Conservation (phyloP, 139 green algal genomes). For the Raphidocelis subcapitata region DNA sequence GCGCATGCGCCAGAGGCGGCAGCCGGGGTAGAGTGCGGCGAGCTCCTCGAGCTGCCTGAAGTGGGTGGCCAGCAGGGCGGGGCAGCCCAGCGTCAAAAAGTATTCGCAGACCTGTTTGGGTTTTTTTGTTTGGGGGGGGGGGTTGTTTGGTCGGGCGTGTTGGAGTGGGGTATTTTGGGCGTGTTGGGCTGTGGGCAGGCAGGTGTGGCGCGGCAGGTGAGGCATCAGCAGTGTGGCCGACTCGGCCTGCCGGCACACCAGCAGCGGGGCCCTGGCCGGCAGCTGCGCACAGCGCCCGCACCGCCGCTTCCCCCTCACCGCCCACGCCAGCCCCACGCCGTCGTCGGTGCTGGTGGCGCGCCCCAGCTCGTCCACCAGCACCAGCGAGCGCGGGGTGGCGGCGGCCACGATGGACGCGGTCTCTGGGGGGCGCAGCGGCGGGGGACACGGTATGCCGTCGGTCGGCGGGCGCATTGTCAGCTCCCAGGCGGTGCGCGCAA, state of each 20-base stretch:
- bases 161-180: too few species aligned
- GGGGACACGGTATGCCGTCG: too few species aligned
- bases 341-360: slow-evolving; percentile 74
- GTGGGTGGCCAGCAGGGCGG: slow-evolving; percentile 77
- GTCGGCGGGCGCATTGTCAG: too few species aligned
- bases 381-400: slow-evolving; percentile 36
- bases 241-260: not conserved
- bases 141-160: too few species aligned
- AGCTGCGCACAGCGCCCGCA: too few species aligned
- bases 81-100: slow-evolving; percentile 31
- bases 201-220: not conserved
- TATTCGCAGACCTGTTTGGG: slow-evolving; percentile 37
- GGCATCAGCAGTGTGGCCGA: not conserved
- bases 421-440: not conserved
- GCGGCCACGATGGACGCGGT: not conserved
- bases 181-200: too few species aligned
- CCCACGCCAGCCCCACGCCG: slow-evolving; percentile 77
- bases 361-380: slow-evolving; percentile 87
- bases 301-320: slow-evolving; percentile 53
- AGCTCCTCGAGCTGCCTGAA: slow-evolving; percentile 65
- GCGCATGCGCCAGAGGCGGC: slow-evolving; percentile 60
- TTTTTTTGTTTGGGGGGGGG: too few species aligned
- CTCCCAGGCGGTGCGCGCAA: not conserved
- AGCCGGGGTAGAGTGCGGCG: slow-evolving; percentile 57
- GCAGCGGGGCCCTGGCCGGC: too few species aligned